A percentile compares a stretch with the other conserved stretches of the same genome.
Conservation (phyloP, 176 grass and related monocot species). For the Coix lacrymajobi region DNA sequence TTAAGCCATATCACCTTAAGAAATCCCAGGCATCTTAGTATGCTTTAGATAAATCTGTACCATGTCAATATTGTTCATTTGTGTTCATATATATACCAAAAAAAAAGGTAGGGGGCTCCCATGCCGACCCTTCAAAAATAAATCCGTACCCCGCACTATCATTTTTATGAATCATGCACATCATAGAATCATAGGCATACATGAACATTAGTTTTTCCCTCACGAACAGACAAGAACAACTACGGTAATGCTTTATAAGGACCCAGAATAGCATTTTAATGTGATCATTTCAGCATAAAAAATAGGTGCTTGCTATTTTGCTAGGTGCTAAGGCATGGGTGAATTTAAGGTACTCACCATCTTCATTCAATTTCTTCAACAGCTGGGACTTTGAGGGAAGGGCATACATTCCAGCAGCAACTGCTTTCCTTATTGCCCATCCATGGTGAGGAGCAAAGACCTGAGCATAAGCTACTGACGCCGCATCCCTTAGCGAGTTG, state of each 20-base stretch:
- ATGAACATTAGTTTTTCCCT: background rate
- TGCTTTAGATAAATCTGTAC: background rate
- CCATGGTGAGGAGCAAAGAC: constrained; percentile 93
- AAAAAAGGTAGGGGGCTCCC: no score
- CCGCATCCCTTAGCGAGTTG: constrained; percentile 76
- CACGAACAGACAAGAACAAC: background rate
- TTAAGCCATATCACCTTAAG: background rate
- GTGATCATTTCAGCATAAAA: background rate
- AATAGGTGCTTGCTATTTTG: background rate
- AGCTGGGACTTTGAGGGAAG: constrained; percentile 89
- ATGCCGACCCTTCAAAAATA: no score
- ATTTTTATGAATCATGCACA: constrained; percentile 4
- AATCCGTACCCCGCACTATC: background rate
- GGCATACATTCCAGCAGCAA: constrained; percentile 81
- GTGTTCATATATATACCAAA: no score
- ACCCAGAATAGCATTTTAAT: background rate
- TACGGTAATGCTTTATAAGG: background rate
- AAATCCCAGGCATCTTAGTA: background rate
- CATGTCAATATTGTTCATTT: no score
- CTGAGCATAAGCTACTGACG: constrained; percentile 73
- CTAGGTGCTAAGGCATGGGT: background rate
- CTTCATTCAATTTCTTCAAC: constrained; percentile 86
- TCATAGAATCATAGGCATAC: background rate
- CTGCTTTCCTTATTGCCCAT: constrained; percentile 88
- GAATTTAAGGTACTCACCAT: constrained; percentile 47